Evolutionary conservation across 163 green algal species (phyloP).

Genomic region (Prototheca cutis): DNA sequence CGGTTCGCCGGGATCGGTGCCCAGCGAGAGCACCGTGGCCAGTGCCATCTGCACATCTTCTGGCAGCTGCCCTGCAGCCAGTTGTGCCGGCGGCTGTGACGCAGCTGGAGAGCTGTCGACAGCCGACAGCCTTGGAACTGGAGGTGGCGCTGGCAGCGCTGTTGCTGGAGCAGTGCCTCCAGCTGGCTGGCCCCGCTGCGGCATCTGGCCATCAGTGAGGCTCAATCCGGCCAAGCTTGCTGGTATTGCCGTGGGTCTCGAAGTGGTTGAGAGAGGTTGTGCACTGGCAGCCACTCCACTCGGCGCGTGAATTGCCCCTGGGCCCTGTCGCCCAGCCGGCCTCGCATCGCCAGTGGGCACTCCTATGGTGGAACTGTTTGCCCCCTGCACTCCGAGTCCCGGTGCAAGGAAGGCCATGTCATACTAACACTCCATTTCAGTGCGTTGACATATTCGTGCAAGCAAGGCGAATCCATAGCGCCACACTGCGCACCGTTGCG

Average conservation of each 20-base stretch:
- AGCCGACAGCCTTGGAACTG: neutral
- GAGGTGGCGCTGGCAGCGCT: neutral
- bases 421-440: neutral
- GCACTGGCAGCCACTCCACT: too few species aligned
- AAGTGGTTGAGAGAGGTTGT: too few species aligned
- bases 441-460: neutral
- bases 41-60: neutral
- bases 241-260: too few species aligned
- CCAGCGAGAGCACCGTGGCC: neutral
- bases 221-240: too few species aligned
- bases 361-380: too few species aligned
- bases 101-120: neutral
- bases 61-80: neutral
- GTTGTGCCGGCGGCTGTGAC: neutral
- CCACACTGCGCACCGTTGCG: neutral
- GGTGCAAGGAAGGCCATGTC: neutral
- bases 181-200: neutral
- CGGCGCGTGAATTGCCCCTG: too few species aligned
- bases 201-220: too few species aligned
- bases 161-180: neutral
- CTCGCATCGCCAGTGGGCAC: too few species aligned
- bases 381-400: neutral
- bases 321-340: too few species aligned
- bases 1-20: neutral
- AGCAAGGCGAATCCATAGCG: neutral